phyloP scores from a whole-genome alignment of 768 basidiomycete genomes.

The Suillus luteus region DNA sequence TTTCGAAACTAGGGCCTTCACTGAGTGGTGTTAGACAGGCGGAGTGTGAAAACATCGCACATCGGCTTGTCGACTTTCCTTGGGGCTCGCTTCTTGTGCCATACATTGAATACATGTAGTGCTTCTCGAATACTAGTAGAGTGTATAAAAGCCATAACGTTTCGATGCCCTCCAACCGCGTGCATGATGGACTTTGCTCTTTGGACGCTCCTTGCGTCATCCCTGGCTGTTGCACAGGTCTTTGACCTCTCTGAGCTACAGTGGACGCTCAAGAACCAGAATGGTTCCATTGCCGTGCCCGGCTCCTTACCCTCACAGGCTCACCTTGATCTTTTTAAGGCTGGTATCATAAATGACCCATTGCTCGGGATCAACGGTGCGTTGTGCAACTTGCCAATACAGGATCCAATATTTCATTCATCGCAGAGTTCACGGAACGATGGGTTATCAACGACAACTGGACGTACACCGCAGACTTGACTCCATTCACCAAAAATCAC shows the following conservation, averaged over 20 bases:
- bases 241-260: slow-evolving; percentile 48
- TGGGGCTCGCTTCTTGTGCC: no score
- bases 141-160: neutral
- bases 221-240: slow-evolving; percentile 24
- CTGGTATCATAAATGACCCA: slow-evolving; percentile 56
- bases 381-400: slow-evolving; percentile 10
- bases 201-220: slow-evolving; percentile 7
- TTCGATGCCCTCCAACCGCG: neutral
- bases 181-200: slow-evolving; percentile 7
- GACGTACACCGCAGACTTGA: slow-evolving; percentile 57
- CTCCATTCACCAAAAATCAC: slow-evolving; percentile 40
- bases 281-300: slow-evolving; percentile 55
- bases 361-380: slow-evolving; percentile 55
- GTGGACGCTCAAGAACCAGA: slow-evolving; percentile 57
- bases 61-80: no score
- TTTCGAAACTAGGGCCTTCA: no score
- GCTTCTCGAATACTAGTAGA: neutral
- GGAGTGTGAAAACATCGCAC: no score
- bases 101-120: neutral
- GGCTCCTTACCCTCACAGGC: slow-evolving; percentile 53
- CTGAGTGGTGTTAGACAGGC: no score
- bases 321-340: slow-evolving; percentile 53
- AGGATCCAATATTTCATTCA: neutral
- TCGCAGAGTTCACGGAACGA: slow-evolving; percentile 52
- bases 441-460: slow-evolving; percentile 60